phyloP scores from a whole-genome alignment of 148 eudicot species.

The Persicaria tinctoria region DNA sequence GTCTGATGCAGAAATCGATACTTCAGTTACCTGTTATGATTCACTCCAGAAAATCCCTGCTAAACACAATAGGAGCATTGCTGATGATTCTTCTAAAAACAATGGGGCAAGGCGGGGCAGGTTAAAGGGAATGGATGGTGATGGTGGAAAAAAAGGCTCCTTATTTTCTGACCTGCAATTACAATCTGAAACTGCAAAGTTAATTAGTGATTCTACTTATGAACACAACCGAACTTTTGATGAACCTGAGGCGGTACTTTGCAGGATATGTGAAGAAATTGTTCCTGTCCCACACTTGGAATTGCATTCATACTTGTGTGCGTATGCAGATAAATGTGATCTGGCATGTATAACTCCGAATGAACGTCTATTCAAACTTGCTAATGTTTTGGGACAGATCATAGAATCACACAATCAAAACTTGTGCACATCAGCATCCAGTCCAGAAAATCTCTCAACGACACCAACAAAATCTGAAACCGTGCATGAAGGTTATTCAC shows the following conservation, averaged over 20 bases:
- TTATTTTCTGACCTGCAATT: neutral
- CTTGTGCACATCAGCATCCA: constrained; percentile 27
- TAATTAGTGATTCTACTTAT: neutral
- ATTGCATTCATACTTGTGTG: constrained; percentile 59
- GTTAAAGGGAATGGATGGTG: neutral
- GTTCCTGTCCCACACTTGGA: constrained; percentile 48
- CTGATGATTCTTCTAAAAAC: neutral
- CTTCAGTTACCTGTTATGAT: constrained; percentile 20
- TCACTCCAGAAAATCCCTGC: constrained; percentile 5
- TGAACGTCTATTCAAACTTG: constrained; percentile 39
- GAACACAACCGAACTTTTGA: neutral
- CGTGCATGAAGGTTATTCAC: constrained; percentile 38
- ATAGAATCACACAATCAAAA: constrained; percentile 30
- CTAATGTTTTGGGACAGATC: constrained; percentile 46
- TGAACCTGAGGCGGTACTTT: constrained; percentile 23
- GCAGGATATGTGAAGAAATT: constrained; percentile 57
- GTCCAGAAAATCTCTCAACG: constrained; percentile 30
- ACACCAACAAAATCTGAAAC: constrained; percentile 18
- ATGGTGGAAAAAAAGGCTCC: neutral
- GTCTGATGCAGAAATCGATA: constrained; percentile 26
- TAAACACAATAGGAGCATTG: constrained; percentile 7
- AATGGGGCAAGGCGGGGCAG: constrained; percentile 3
- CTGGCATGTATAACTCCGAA: constrained; percentile 28
- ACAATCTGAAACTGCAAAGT: neutral
- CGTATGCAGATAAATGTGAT: constrained; percentile 60